A percentile compares a stretch with the other conserved stretches of the same genome.
These are phyloP conservation scores for Paraphysoderma sedebokerense DNA, from an alignment of 371 early-diverging fungal genomes.

Conservation along the genomic window DNA sequence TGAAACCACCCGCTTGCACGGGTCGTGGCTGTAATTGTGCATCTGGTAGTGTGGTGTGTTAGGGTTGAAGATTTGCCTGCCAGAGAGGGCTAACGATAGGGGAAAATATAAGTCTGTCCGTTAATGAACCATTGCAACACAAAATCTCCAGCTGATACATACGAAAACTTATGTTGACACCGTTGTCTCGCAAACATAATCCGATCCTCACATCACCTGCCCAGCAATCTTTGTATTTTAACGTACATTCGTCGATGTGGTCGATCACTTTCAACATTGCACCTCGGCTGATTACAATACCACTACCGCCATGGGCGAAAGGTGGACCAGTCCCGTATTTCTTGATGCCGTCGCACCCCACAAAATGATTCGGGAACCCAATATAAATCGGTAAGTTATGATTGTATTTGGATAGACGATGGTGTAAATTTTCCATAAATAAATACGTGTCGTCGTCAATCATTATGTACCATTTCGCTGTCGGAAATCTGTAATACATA, in stretches of 20 bases:
- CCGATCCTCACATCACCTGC: conserved; percentile 28
- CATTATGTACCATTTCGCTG: conserved; percentile 34
- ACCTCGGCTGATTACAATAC: conserved; percentile 23
- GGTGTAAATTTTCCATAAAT: conserved; percentile 19
- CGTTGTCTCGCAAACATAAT: conserved; percentile 25
- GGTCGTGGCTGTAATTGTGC: conserved; percentile 5
- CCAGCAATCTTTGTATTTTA: conserved; percentile 22
- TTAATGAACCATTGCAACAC: not conserved
- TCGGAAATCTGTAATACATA: conserved; percentile 15
- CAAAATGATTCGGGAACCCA: conserved; percentile 19
- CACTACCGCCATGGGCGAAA: conserved; percentile 16
- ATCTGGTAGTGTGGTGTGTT: not conserved
- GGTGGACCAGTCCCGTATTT: conserved; percentile 19
- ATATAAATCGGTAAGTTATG: conserved; percentile 14
- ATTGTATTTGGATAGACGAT: conserved; percentile 8
- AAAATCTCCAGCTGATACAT: not conserved
- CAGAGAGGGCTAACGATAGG: not conserved
- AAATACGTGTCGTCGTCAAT: conserved; percentile 34
- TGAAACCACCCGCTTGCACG: conserved; percentile 16
- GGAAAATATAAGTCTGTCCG: not conserved
- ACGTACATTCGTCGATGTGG: conserved; percentile 15
- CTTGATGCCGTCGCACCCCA: conserved; percentile 18
- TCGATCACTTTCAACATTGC: conserved; percentile 15
- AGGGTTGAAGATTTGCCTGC: not conserved
- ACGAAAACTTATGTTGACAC: conserved; percentile 11